Percentiles rank a stretch among this genome's conserved stretches.
phyloP scores from a whole-genome alignment of 345 rosid genomes.

The Litchi chinensis region DNA sequence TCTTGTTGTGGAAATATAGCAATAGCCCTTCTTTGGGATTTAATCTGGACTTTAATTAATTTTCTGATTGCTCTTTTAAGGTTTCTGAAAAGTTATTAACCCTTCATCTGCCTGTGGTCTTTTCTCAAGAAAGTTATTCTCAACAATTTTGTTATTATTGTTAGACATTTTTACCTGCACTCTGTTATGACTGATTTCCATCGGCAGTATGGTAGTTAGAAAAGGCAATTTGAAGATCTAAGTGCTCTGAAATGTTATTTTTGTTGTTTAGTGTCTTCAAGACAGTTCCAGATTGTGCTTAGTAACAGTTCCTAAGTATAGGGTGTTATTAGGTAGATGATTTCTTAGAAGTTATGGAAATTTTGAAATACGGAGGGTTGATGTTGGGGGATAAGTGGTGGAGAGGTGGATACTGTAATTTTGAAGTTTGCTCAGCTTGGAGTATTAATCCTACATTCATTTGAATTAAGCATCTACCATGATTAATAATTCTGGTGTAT shows the following conservation, averaged over 20 bases:
- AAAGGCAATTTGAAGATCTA: conserved; percentile 1
- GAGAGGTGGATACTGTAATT: neutral
- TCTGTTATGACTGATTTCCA: neutral
- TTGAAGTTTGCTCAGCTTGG: neutral
- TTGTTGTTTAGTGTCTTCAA: neutral
- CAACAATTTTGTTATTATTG: neutral
- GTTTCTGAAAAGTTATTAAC: neutral
- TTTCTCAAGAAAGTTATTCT: neutral
- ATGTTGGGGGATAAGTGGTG: neutral
- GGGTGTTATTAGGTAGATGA: neutral
- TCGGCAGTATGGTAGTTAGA: neutral
- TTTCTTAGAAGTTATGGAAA: neutral
- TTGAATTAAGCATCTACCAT: neutral
- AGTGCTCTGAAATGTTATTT: conserved; percentile 1
- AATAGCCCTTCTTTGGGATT: neutral
- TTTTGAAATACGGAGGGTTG: neutral
- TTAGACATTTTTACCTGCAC: neutral
- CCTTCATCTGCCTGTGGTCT: neutral
- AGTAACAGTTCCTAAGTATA: neutral
- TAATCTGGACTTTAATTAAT: neutral
- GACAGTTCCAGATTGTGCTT: neutral
- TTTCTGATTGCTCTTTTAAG: neutral
- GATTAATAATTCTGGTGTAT: neutral
- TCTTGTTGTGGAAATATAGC: neutral
- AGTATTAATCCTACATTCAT: neutral